A percentile compares a stretch with the other conserved stretches of the same genome.
Conservation (phyloP, 306 rosid genomes). For the Castanea crenata region DNA sequence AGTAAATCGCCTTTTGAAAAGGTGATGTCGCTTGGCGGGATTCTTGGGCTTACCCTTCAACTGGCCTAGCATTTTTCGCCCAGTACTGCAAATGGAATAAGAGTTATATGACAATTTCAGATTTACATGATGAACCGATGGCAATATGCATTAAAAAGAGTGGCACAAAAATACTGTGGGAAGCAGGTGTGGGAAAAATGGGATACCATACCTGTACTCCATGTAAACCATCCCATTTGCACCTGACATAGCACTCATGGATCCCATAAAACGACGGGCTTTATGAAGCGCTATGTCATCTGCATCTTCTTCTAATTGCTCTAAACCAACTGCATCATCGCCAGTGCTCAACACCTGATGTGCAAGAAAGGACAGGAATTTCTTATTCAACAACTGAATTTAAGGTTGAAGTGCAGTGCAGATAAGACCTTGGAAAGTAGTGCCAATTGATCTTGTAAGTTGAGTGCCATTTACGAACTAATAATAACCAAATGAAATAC, state of each 20-base stretch:
- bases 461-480: conserved; percentile 6
- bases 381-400: conserved; percentile 9
- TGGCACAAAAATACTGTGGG: background rate
- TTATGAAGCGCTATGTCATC: conserved; percentile 77
- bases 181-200: background rate
- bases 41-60: conserved; percentile 87
- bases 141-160: background rate
- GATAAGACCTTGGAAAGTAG: conserved; percentile 82
- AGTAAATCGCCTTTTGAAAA: conserved; percentile 61
- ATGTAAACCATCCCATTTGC: conserved; percentile 90
- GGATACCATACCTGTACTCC: conserved; percentile 73
- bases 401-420: conserved; percentile 9
- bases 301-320: conserved; percentile 86
- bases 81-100: conserved; percentile 48
- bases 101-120: conserved; percentile 1
- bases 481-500: conserved; percentile 7
- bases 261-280: conserved; percentile 66
- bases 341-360: conserved; percentile 83
- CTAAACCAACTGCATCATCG: conserved; percentile 82
- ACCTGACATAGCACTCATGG: conserved; percentile 96
- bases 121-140: conserved; percentile 4
- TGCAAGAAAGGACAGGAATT: conserved; percentile 15
- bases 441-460: conserved; percentile 72
- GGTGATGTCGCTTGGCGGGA: conserved; percentile 72
- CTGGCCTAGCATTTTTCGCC: conserved; percentile 54